A percentile compares a stretch with the other conserved stretches of the same genome.
Evolutionary conservation across 2,329 filamentous ascomycete species (phyloP).

Genomic region (Colletotrichum sojae): DNA sequence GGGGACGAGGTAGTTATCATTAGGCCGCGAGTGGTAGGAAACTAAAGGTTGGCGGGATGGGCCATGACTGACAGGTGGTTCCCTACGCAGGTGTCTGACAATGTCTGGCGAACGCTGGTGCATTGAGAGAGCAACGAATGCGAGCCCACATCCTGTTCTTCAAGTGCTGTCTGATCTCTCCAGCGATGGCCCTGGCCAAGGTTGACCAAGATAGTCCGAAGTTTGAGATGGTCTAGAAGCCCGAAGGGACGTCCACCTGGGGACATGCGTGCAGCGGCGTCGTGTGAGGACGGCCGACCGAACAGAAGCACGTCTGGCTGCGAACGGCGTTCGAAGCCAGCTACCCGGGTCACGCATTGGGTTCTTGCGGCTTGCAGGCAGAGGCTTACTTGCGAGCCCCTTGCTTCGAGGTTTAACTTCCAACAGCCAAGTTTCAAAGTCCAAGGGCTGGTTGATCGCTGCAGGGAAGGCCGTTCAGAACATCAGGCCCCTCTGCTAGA

Average conservation of each 20-base stretch:
- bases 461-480: constrained; percentile 30
- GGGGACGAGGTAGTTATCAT: constrained; percentile 27
- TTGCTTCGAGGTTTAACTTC: constrained; percentile 29
- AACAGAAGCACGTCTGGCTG: constrained; percentile 2
- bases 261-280: constrained; percentile 12
- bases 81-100: constrained; percentile 25
- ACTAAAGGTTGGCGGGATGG: constrained; percentile 17
- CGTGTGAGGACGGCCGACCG: constrained; percentile 7
- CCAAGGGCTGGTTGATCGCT: constrained; percentile 24
- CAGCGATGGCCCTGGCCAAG: constrained; percentile 29
- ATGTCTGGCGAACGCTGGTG: constrained; percentile 11
- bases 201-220: constrained; percentile 12
- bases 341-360: constrained; percentile 1
- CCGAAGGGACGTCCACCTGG: not conserved
- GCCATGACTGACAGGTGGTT: constrained; percentile 31
- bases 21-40: not conserved
- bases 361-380: constrained; percentile 5
- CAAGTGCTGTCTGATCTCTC: constrained; percentile 35
- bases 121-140: constrained; percentile 21
- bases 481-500: constrained; percentile 27
- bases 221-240: constrained; percentile 20
- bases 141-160: constrained; percentile 13
- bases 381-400: constrained; percentile 22
- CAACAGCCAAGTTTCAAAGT: constrained; percentile 37
- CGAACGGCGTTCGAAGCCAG: constrained; percentile 16